These are phyloP conservation scores for Oropetium thomaeum DNA, from an alignment of 176 grass and related monocot genomes.

Conservation along the genomic window DNA sequence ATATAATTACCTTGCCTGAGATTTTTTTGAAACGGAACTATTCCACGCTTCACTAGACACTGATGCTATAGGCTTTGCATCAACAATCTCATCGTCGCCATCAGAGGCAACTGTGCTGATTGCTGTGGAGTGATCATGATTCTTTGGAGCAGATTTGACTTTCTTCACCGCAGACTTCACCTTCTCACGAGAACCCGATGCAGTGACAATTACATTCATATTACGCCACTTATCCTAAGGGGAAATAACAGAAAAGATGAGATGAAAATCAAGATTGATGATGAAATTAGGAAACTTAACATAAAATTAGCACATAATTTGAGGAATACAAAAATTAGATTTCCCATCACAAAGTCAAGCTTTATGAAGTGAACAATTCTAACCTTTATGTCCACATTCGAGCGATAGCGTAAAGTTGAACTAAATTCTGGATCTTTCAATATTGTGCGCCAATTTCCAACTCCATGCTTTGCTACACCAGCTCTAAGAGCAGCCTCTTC, in stretches of 20 bases:
- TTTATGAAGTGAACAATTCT: conserved; percentile 5
- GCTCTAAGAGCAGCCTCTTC: conserved; percentile 84
- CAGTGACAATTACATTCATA: conserved; percentile 65
- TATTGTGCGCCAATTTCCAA: conserved; percentile 90
- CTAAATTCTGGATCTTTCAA: conserved; percentile 75
- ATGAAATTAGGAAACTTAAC: not conserved
- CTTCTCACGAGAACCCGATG: conserved; percentile 61
- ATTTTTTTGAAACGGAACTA: conserved; percentile 33
- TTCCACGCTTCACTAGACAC: conserved; percentile 13
- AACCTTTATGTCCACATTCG: conserved; percentile 94
- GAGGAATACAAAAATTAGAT: not conserved
- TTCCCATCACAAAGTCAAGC: not conserved
- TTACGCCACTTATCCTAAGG: conserved; percentile 89
- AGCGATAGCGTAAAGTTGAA: conserved; percentile 50
- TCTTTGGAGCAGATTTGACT: conserved; percentile 37
- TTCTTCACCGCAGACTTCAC: conserved; percentile 34
- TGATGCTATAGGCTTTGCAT: conserved; percentile 34
- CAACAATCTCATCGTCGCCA: conserved; percentile 44
- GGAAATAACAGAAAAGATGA: conserved; percentile 1
- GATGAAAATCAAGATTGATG: not conserved
- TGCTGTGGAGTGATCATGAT: conserved; percentile 28
- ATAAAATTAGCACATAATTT: not conserved
- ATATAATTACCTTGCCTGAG: conserved; percentile 49
- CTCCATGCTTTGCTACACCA: conserved; percentile 70
- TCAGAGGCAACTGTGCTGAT: conserved; percentile 37